These are phyloP conservation scores for Pseudonitzschia pungens DNA, from an alignment of 108 stramenopile genomes.

Conservation along the genomic window DNA sequence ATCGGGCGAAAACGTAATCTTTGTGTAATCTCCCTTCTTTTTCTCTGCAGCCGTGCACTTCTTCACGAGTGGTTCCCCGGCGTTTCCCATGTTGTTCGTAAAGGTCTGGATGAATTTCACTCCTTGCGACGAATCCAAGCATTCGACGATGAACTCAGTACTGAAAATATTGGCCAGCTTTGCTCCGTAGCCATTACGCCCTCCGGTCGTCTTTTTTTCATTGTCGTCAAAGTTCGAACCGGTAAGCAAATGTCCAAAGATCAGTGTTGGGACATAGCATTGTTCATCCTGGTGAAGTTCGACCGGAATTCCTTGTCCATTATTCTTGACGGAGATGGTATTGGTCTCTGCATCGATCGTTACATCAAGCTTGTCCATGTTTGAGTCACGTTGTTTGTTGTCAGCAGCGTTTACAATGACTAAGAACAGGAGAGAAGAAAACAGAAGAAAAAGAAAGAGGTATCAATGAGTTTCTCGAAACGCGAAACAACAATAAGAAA, in stretches of 20 bases:
- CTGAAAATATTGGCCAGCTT: constrained; percentile 99
- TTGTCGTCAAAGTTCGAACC: constrained; percentile 98
- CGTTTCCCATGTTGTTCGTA: constrained; percentile 87
- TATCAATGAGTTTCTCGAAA: not conserved
- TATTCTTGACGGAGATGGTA: constrained; percentile 96
- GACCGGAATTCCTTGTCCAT: constrained; percentile 89
- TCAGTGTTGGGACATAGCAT: constrained; percentile 92
- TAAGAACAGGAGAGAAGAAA: not conserved
- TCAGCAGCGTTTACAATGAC: constrained; percentile 99
- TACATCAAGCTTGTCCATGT: constrained; percentile 95
- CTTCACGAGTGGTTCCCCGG: constrained; percentile 68
- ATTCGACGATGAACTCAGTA: constrained; percentile 88
- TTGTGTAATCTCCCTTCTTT: constrained; percentile 93
- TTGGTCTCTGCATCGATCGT: constrained; percentile 63
- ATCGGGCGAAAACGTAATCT: constrained; percentile 97
- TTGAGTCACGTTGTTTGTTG: constrained; percentile 98
- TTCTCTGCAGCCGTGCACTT: constrained; percentile 58
- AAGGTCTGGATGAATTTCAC: constrained; percentile 86
- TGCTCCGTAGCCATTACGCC: constrained; percentile 99
- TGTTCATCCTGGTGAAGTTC: constrained; percentile 79
- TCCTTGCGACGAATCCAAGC: constrained; percentile 76
- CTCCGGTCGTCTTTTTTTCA: constrained; percentile 98
- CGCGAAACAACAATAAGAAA: not conserved
- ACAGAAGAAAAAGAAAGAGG: not conserved
- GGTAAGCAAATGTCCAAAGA: constrained; percentile 97